phyloP scores from a whole-genome alignment of 345 rosid species.

The Diplotaxis tenuifolia region DNA sequence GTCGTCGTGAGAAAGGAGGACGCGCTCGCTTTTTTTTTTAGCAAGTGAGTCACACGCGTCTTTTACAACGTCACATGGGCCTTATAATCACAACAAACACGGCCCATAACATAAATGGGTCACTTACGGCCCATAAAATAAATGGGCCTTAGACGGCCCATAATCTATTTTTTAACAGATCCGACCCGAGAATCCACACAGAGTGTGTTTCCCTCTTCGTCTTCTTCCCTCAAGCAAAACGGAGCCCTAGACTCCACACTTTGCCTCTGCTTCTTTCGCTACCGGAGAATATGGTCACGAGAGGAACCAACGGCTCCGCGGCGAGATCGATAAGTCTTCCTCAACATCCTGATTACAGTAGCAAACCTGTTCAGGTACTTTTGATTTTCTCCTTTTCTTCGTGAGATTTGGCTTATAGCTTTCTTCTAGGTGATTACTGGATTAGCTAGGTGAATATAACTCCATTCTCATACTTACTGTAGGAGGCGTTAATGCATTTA shows the following conservation, averaged over 20 bases:
- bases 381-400: neutral
- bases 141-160: no score
- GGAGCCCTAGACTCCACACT: conserved; percentile 31
- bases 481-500: conserved; percentile 87
- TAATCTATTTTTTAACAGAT: no score
- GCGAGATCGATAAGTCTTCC: conserved; percentile 25
- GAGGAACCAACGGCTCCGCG: conserved; percentile 36
- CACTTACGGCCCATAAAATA: conserved; percentile 4
- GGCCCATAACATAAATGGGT: neutral
- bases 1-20: conserved; percentile 27
- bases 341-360: conserved; percentile 27
- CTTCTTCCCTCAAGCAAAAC: conserved; percentile 25
- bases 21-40: conserved; percentile 31
- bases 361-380: conserved; percentile 28
- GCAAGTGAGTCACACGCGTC: conserved; percentile 22
- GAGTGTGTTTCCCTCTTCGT: neutral
- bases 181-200: conserved; percentile 5
- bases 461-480: conserved; percentile 17
- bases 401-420: neutral
- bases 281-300: conserved; percentile 16
- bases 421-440: neutral
- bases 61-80: conserved; percentile 22
- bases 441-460: neutral
- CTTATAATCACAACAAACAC: neutral
- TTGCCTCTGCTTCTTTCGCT: neutral